Percentiles rank a stretch among this genome's conserved stretches.
These are phyloP conservation scores for Suillus placidus DNA, from an alignment of 768 basidiomycete genomes.

Conservation along the genomic window DNA sequence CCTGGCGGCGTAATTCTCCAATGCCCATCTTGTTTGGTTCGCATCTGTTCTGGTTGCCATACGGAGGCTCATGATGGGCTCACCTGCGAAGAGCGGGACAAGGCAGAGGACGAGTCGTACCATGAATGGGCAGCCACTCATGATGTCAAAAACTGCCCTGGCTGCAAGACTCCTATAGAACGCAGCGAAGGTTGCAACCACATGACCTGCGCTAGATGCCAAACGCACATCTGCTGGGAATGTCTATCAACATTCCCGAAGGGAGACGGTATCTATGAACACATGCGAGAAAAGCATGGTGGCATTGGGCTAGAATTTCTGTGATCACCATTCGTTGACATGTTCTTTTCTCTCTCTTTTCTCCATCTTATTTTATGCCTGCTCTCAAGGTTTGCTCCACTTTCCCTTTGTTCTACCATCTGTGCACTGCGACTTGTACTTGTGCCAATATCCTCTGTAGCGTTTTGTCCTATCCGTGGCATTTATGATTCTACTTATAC, in stretches of 20 bases:
- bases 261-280: conserved; percentile 73
- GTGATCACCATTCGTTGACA: background rate
- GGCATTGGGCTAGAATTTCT: conserved; percentile 48
- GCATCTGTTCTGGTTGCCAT: conserved; percentile 69
- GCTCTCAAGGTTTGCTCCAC: conserved; percentile 5
- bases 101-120: conserved; percentile 58
- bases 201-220: conserved; percentile 75
- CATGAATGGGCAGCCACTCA: conserved; percentile 62
- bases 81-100: conserved; percentile 60
- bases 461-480: conserved; percentile 13
- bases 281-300: conserved; percentile 73
- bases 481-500: conserved; percentile 31
- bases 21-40: conserved; percentile 69
- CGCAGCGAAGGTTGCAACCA: conserved; percentile 80
- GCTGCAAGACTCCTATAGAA: conserved; percentile 72
- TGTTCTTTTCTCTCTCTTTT: conserved; percentile 11
- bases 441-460: conserved; percentile 17
- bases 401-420: background rate
- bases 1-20: conserved; percentile 54
- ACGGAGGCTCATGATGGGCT: conserved; percentile 66
- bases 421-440: conserved; percentile 3
- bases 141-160: conserved; percentile 76
- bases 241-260: conserved; percentile 71
- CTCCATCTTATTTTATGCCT: background rate
- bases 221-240: conserved; percentile 81